Percentiles rank a stretch among this genome's conserved stretches.
Conservation (phyloP, 1,139 yeast species). For the Debaryomyces fabryi region DNA sequence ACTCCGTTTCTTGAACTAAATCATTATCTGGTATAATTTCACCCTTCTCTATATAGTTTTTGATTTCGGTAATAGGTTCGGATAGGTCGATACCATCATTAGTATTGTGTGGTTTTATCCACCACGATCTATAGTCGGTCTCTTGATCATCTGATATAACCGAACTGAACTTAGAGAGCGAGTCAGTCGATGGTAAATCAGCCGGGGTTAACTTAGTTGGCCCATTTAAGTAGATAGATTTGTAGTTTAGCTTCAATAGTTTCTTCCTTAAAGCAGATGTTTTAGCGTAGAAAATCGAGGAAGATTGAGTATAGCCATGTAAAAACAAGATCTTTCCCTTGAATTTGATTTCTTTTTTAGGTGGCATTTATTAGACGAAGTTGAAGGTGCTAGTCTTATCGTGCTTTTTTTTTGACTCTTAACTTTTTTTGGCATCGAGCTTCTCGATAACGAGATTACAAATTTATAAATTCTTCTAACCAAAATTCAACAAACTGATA, state of each 20-base stretch:
- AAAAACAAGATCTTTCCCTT: constrained; percentile 41
- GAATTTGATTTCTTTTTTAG: constrained; percentile 8
- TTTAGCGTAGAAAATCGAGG: constrained; percentile 49
- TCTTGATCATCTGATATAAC: constrained; percentile 28
- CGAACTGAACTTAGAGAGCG: constrained; percentile 46
- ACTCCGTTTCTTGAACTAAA: constrained; percentile 22
- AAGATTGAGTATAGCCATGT: constrained; percentile 49
- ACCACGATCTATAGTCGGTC: constrained; percentile 39
- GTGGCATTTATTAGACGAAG: background rate
- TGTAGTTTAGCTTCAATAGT: constrained; percentile 45
- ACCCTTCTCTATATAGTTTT: constrained; percentile 34
- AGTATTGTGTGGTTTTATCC: constrained; percentile 31
- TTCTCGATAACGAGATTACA: background rate
- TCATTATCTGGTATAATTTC: constrained; percentile 36
- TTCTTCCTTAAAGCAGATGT: constrained; percentile 48
- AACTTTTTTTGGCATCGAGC: background rate
- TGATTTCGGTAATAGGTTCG: constrained; percentile 32
- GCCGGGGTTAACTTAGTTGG: constrained; percentile 66
- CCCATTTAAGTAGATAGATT: constrained; percentile 76
- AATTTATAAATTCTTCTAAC: background rate
- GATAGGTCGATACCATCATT: constrained; percentile 30
- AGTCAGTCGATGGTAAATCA: constrained; percentile 62
- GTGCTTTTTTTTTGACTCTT: background rate
- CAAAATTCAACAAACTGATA: background rate
- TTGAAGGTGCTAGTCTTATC: background rate